Evolutionary conservation across 2,329 filamentous ascomycete species (phyloP), one percentile per base, ranked within the genome.

Genomic region (Curvularia lunata): DNA sequence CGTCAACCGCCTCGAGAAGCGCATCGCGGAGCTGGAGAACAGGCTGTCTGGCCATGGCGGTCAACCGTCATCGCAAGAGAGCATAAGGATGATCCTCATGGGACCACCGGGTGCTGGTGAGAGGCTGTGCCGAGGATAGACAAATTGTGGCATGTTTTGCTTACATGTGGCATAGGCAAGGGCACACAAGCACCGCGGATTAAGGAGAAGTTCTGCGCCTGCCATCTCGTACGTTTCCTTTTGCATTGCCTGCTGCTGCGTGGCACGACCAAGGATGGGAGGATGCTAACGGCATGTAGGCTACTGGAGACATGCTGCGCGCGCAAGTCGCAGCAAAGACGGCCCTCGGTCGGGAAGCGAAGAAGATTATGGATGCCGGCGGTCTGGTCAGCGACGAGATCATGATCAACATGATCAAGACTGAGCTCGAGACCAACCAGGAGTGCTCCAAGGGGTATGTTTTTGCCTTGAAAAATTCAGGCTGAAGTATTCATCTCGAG

Each of bases 351-450:
- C 87, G 91, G 76, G 92, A 97, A 84, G 95, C 95, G 67, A 99
- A 99, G 89, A 98, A 98, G 88, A 99, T 99, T 80, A 99, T 99
- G 95, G 95, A 99, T 77, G 90, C 94, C 78, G 95, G 95, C 72
- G 94, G 94, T 69, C 88, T 99, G 58, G 95, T 99, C 78, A 96
- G 92, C 79, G 95, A 99, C 80, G 94, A 98, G 77, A 99, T 99
- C 77, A 94, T 99, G 86, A 91, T 99, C 79, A 92, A 94, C 81
- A 99, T 99, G 95, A 99, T 99, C 84, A 94, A 95, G 87, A 91
- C 89, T 78, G 94, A 99, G 85, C 86, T 99, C 50, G 91, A 96
- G 74, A 90, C 85, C 81, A 99, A 99, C 84, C 81, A 86, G 74
- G 94, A 99, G 83, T 99, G 95, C 87, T 91, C 91, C 83, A 94